Conservation (phyloP, 352 stramenopile genomes). For the Globisporangium recalcitrans region DNA sequence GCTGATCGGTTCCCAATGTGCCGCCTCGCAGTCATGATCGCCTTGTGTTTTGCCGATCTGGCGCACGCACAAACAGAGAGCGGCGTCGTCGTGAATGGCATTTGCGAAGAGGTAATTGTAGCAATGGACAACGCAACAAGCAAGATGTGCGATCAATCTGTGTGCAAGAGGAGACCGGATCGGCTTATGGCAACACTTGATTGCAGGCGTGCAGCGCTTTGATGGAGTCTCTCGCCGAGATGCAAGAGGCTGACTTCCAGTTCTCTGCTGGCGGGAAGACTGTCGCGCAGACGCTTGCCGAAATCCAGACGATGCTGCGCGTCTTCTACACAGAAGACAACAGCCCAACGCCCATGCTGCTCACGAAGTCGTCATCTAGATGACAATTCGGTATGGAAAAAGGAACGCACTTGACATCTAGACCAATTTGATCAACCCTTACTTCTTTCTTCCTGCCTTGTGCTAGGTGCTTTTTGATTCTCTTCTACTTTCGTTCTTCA, state of each 20-base stretch:
- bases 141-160: not conserved
- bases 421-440: conserved; percentile 9
- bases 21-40: not conserved
- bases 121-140: not conserved
- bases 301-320: conserved; percentile 7
- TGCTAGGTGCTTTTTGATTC: not conserved
- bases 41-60: conserved; percentile 7
- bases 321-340: not conserved
- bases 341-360: not conserved
- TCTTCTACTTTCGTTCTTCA: conserved; percentile 6
- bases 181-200: not conserved
- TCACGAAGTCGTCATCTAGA: not conserved
- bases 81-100: not conserved
- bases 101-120: conserved; percentile 6
- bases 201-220: not conserved
- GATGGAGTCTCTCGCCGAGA: not conserved
- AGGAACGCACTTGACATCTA: conserved; percentile 4
- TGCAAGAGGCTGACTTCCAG: conserved; percentile 4
- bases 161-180: not conserved
- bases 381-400: not conserved
- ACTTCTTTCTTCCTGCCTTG: conserved; percentile 1
- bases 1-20: too few species aligned
- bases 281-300: conserved; percentile 4
- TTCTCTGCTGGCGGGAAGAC: not conserved
- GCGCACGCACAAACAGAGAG: not conserved